Base-by-base conservation (phyloP, 2,329 filamentous ascomycete genomes). In the Piedraia hortae region DNA sequence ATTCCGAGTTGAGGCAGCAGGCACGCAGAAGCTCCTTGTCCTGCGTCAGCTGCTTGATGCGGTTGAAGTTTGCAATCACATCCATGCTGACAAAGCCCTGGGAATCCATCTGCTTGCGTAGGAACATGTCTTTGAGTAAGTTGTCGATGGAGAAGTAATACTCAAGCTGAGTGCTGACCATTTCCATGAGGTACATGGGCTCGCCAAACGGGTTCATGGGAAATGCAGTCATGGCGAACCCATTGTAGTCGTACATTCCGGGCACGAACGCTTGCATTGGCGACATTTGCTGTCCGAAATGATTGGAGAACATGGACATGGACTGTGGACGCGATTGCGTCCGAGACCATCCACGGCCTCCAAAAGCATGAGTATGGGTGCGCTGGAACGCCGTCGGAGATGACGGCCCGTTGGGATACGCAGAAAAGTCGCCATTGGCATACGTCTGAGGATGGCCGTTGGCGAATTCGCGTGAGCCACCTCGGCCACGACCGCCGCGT, bases 131-230 rank as follows among this genome's bases (percentile, higher is more conserved):
- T 47, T 90, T 91, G 56, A 75, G 73, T 21, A 93, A 57, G 42
- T 97, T 97, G 38, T 91, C 74, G 13, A 90, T 61, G 0, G 82
- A 93, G 48, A 97, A 90, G 47, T 97, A 97, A 51, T 91, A 97
- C 38, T 90, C 77, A 16, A 45, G 28, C 38, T 68, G 65, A 34
- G 53, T 59, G 29, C 52, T 56, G 37, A 62, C 60, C 58, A 60
- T 59, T 39, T 44, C 44, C 30, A 61, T 46, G 15, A 64, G 34
- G 16, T 55, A 53, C 28, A 49, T 55, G n/a, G 57, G 54, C 25
- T 67, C 59, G 29, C 61, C 46, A 22, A 58, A 62, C 18, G 57
- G 53, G 29, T 53, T 51, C 36, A 56, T 69, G 5, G 62, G 54
- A 23, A 60, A 42, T 13, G 62, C 55, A 28, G 32, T 25, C 31